Evolutionary conservation across 2,329 filamentous ascomycete genomes (phyloP).

Genomic region (Dothistroma septosporum): DNA sequence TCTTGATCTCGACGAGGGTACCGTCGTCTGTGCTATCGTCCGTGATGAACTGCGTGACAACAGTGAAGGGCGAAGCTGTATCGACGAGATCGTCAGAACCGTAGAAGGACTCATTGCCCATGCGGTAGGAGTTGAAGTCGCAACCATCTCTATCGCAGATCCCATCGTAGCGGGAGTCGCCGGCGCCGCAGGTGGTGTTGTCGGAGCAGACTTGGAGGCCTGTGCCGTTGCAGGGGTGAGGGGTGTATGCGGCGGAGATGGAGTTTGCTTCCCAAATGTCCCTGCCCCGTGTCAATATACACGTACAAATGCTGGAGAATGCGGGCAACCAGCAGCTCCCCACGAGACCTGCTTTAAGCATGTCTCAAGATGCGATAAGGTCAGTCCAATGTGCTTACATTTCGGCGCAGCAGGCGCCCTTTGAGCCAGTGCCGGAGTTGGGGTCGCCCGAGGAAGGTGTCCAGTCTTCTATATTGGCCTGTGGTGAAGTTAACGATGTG

Average conservation of each 20-base stretch:
- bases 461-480: conserved; percentile 46
- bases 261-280: conserved; percentile 67
- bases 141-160: conserved; percentile 66
- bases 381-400: conserved; percentile 43
- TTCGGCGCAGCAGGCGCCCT: conserved; percentile 63
- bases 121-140: conserved; percentile 66
- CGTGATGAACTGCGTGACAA: conserved; percentile 64
- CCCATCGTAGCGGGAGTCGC: conserved; percentile 47
- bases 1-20: conserved; percentile 57
- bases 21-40: conserved; percentile 49
- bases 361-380: background rate
- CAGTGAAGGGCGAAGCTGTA: conserved; percentile 57
- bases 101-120: conserved; percentile 62
- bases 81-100: conserved; percentile 56
- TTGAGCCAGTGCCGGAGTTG: conserved; percentile 33
- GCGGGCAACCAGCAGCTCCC: too few species aligned
- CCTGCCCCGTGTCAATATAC: too few species aligned
- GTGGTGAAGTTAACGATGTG: conserved; percentile 9
- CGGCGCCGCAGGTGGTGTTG: conserved; percentile 46
- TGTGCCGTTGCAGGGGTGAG: conserved; percentile 57
- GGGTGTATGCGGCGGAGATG: conserved; percentile 60
- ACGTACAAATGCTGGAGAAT: too few species aligned
- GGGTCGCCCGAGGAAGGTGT: conserved; percentile 21
- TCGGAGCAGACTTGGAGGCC: conserved; percentile 41
- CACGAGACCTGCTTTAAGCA: too few species aligned